phyloP scores from a whole-genome alignment of 495 filamentous ascomycete genomes.

The Podospora didyma region DNA sequence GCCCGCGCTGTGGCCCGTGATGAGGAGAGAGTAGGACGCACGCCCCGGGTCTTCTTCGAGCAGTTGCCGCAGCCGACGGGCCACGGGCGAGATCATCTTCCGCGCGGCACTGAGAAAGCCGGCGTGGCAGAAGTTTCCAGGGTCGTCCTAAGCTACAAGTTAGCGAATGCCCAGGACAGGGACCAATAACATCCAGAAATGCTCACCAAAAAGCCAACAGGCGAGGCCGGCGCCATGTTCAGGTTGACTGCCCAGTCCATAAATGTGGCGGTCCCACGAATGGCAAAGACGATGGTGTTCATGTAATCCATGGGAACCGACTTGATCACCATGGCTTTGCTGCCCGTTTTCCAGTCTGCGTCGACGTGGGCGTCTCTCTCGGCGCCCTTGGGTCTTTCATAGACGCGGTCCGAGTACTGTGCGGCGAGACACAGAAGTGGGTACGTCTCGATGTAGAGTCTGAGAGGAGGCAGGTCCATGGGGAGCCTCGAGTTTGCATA shows the following conservation, averaged over 20 bases:
- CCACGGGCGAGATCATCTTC: conserved; percentile 70
- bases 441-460: conserved; percentile 66
- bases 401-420: conserved; percentile 67
- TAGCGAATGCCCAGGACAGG: conserved; percentile 4
- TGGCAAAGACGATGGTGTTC: conserved; percentile 74
- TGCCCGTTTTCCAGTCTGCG: conserved; percentile 64
- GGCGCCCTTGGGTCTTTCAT: conserved; percentile 54
- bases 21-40: conserved; percentile 63
- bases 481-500: conserved; percentile 79
- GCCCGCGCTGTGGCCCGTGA: conserved; percentile 81
- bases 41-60: conserved; percentile 67
- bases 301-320: conserved; percentile 69
- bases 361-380: conserved; percentile 63
- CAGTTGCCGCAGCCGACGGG: conserved; percentile 60
- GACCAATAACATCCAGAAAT: neutral
- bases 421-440: conserved; percentile 71
- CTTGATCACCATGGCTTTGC: conserved; percentile 82
- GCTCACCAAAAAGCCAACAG: conserved; percentile 60
- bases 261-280: conserved; percentile 72
- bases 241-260: conserved; percentile 85
- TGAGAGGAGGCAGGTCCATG: conserved; percentile 57
- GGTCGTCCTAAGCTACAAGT: conserved; percentile 54
- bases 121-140: conserved; percentile 69
- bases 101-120: conserved; percentile 72
- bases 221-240: conserved; percentile 57